phyloP scores from a whole-genome alignment of 106 monocot species.

The Hemerocallis citrina region DNA sequence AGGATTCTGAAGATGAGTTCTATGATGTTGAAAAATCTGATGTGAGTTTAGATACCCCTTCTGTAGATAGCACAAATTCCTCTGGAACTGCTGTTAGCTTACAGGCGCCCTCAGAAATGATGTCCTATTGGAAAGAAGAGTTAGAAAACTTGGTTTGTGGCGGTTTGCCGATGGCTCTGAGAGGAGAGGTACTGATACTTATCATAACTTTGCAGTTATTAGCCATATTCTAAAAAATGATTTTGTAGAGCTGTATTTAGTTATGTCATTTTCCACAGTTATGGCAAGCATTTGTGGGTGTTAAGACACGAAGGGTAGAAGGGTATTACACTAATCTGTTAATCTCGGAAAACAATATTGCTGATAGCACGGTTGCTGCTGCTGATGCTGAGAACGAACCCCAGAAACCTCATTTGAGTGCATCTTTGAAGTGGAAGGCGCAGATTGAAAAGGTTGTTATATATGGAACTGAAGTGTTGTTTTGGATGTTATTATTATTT shows the following conservation, averaged over 20 bases:
- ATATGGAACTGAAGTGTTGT: background rate
- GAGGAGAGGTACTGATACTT: slow-evolving; percentile 88
- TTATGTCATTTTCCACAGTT: slow-evolving; percentile 33
- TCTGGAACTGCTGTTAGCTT: slow-evolving; percentile 10
- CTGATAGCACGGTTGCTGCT: slow-evolving; percentile 19
- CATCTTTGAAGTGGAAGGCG: slow-evolving; percentile 84
- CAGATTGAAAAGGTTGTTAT: slow-evolving; percentile 94
- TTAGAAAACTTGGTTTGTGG: slow-evolving; percentile 71
- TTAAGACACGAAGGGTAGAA: slow-evolving; percentile 58
- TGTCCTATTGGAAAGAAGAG: slow-evolving; percentile 69
- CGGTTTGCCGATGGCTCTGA: slow-evolving; percentile 89
- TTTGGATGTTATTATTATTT: background rate
- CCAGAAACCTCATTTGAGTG: slow-evolving; percentile 17
- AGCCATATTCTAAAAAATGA: background rate
- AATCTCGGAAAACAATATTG: slow-evolving; percentile 20
- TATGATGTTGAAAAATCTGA: slow-evolving; percentile 90
- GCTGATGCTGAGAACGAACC: slow-evolving; percentile 12
- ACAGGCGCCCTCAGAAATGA: slow-evolving; percentile 13
- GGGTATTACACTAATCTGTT: slow-evolving; percentile 78
- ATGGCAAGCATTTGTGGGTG: slow-evolving; percentile 97
- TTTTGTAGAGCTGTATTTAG: background rate
- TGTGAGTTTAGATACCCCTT: slow-evolving; percentile 43
- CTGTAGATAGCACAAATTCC: slow-evolving; percentile 28
- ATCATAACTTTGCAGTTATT: background rate
- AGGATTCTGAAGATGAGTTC: slow-evolving; percentile 93